A percentile compares a stretch with the other conserved stretches of the same genome.
These are phyloP conservation scores for Aspergillus latus DNA, from an alignment of 2,329 filamentous ascomycete genomes.

Conservation along the genomic window DNA sequence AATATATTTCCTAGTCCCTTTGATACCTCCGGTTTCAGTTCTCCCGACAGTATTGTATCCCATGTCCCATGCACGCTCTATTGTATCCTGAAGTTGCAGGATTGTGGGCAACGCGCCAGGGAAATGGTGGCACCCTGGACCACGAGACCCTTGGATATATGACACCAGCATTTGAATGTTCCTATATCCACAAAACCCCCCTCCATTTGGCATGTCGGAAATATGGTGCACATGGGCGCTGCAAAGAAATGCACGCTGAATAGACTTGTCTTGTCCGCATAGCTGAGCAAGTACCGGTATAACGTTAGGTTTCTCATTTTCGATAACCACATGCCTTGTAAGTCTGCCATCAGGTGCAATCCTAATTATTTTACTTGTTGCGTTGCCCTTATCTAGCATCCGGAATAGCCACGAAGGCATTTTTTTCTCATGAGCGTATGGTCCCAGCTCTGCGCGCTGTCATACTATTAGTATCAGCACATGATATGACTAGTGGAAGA, in stretches of 20 bases:
- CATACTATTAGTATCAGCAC: constrained; percentile 19
- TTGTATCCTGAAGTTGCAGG: constrained; percentile 78
- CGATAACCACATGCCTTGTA: constrained; percentile 42
- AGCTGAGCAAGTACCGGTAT: constrained; percentile 64
- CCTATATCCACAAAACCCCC: constrained; percentile 90
- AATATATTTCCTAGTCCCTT: constrained; percentile 90
- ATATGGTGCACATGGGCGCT: constrained; percentile 74
- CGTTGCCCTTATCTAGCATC: constrained; percentile 61
- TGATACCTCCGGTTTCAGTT: constrained; percentile 81
- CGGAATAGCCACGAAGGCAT: constrained; percentile 71
- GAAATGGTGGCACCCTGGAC: constrained; percentile 55
- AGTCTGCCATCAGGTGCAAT: constrained; percentile 47
- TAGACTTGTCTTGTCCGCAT: constrained; percentile 63
- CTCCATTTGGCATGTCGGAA: constrained; percentile 77
- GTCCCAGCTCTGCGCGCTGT: constrained; percentile 64
- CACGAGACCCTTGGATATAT: constrained; percentile 64
- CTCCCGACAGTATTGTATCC: constrained; percentile 75
- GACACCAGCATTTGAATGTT: constrained; percentile 92
- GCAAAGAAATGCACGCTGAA: constrained; percentile 75
- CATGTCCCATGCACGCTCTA: constrained; percentile 84
- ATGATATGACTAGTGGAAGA: too few species aligned
- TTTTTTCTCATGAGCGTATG: constrained; percentile 68
- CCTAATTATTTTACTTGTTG: constrained; percentile 55
- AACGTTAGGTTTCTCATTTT: constrained; percentile 54
- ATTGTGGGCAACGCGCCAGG: constrained; percentile 66